Evolutionary conservation across 257 asterid genomes (phyloP), one percentile per base, ranked within the genome.

Genomic region (Solanum medicagineum): DNA sequence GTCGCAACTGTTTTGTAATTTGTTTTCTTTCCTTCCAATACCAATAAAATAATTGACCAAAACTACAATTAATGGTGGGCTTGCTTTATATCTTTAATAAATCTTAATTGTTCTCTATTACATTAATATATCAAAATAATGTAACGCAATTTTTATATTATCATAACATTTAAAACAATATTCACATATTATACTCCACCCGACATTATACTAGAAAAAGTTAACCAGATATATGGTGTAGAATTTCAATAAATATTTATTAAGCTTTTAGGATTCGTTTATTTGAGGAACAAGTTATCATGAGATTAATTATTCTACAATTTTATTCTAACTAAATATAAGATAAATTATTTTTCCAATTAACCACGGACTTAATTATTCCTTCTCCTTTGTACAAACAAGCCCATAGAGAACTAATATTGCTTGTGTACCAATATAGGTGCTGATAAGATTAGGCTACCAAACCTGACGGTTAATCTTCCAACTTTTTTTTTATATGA

Each of bases 381-480:
- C 0, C n/a, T 59, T 59, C n/a, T n/a, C 66, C 3, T 0, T 1
- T 0, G 7, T 59, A 4, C 0, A 0, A 20, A 59, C 15, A 7
- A 10, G 15, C 15, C 66, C 0, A 6, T 62, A 55, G 71, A 44
- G 60, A 75, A 57, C 11, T 66, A 69, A 79, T 65, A 65, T 65
- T 74, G 19, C 83, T 81, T 85, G 59, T 60, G 32, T 60, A 29
- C 68, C 32, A 10, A 13, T 75, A 73, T 87, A 79, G 55, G 54
- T 66, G 91, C 45, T 81, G 74, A 91, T 88, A 84, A 89, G 92
- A 90, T 86, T 94, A 94, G 98, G 97, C 95, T 86, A 93, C 97
- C 98, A 86, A 94, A 4, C 93, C 88, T 86, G 86, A 90, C 89
- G 84, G 83, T 90, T 90, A 86, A 71, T 87, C 89, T 86, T 88